These are phyloP conservation scores for Benincasa hispida DNA, from an alignment of 306 rosid genomes.

Conservation along the genomic window DNA sequence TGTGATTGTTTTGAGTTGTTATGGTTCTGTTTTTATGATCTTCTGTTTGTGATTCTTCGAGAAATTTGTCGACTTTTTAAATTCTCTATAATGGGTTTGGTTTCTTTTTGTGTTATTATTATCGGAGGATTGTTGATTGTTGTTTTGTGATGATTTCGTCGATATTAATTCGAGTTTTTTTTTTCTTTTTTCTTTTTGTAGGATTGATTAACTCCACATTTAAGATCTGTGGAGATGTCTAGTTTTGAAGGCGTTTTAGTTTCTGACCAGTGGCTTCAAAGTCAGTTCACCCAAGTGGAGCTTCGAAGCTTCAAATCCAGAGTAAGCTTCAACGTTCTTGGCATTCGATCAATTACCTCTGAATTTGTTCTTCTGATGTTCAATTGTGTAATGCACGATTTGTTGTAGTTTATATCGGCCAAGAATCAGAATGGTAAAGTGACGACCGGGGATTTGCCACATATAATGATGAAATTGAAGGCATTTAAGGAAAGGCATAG, in stretches of 20 bases:
- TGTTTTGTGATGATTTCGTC: not conserved
- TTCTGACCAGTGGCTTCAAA: slow-evolving; percentile 85
- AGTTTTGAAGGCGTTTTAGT: slow-evolving; percentile 69
- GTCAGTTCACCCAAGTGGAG: slow-evolving; percentile 93
- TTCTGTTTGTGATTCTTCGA: not conserved
- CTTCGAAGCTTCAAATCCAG: slow-evolving; percentile 74
- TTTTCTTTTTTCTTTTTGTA: no score
- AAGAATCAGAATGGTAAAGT: slow-evolving; percentile 69
- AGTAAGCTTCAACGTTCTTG: slow-evolving; percentile 27
- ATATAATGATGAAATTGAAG: slow-evolving; percentile 52
- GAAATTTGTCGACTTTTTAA: not conserved
- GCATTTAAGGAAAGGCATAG: slow-evolving; percentile 42
- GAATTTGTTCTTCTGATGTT: not conserved
- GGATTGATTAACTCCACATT: slow-evolving; percentile 1
- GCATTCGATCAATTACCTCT: not conserved
- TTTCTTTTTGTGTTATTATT: not conserved
- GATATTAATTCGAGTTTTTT: not conserved
- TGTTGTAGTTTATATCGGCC: slow-evolving; percentile 37
- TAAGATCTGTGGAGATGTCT: slow-evolving; percentile 40
- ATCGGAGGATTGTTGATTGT: not conserved
- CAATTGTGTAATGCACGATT: not conserved
- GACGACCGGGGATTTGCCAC: slow-evolving; percentile 52
- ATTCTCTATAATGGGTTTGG: not conserved
- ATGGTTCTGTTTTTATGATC: not conserved
- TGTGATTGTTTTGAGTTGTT: not conserved